phyloP scores from a whole-genome alignment of 371 early-diverging fungal genomes.

The Mortierella sp. region DNA sequence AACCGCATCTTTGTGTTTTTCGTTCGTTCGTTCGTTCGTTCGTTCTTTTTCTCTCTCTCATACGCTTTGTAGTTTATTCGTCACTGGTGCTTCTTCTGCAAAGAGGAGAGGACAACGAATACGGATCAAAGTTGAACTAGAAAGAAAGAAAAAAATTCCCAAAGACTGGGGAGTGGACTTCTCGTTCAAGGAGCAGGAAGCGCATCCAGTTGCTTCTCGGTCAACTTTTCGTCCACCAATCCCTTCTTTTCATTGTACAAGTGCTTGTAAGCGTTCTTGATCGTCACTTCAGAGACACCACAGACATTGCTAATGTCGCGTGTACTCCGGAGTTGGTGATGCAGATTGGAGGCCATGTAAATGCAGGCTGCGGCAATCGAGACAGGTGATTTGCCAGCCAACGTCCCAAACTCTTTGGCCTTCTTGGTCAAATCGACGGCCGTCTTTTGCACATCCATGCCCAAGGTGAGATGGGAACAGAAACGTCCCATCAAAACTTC shows the following conservation, averaged over 20 bases:
- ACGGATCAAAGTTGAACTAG: no score
- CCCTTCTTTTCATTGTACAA: conserved; percentile 70
- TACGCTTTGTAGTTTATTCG: no score
- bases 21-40: no score
- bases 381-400: conserved; percentile 92
- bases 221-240: conserved; percentile 59
- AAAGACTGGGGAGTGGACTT: no score
- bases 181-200: conserved; percentile 34
- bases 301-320: conserved; percentile 84
- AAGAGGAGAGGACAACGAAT: no score
- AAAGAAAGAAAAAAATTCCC: no score
- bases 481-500: conserved; percentile 90
- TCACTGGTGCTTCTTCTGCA: no score
- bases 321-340: conserved; percentile 71
- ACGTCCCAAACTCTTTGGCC: conserved; percentile 80
- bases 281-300: conserved; percentile 92
- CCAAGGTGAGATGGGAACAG: conserved; percentile 82
- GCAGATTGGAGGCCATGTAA: conserved; percentile 83
- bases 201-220: conserved; percentile 26
- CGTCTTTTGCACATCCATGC: conserved; percentile 77
- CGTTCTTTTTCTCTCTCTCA: no score
- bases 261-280: conserved; percentile 85
- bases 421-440: conserved; percentile 77
- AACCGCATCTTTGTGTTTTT: no score
- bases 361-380: conserved; percentile 94